Percentiles rank a stretch among this genome's conserved stretches.
These are phyloP conservation scores for Lablab purpureus DNA, from an alignment of 306 rosid species.

Conservation along the genomic window DNA sequence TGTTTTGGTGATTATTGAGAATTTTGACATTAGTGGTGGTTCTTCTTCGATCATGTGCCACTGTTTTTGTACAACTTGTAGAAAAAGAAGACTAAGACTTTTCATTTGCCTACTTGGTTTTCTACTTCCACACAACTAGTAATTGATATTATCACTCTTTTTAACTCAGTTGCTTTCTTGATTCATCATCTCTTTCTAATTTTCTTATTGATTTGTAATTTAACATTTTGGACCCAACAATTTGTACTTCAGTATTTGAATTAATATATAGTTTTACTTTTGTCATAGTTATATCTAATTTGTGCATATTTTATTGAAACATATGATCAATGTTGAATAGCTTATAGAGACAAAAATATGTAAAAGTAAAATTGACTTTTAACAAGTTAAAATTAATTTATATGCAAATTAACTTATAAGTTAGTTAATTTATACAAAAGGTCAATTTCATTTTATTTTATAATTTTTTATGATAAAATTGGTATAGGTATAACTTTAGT, in stretches of 20 bases:
- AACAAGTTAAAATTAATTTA: too few relatives aligned
- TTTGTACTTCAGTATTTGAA: neutral
- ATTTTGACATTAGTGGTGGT: conserved; percentile 34
- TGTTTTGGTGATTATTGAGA: neutral
- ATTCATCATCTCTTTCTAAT: neutral
- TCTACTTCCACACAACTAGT: neutral
- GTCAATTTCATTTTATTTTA: too few relatives aligned
- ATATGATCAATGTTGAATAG: neutral
- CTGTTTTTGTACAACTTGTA: neutral
- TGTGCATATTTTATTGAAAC: neutral
- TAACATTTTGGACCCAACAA: neutral
- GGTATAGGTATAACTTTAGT: too few relatives aligned
- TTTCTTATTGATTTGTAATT: neutral
- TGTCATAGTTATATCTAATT: neutral
- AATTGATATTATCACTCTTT: neutral
- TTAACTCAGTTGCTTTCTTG: neutral
- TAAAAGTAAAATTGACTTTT: too few relatives aligned
- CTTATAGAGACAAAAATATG: too few relatives aligned
- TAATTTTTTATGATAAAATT: too few relatives aligned
- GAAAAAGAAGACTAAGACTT: neutral
- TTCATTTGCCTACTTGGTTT: neutral
- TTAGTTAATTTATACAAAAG: too few relatives aligned
- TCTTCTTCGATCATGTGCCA: neutral
- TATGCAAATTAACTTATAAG: too few relatives aligned
- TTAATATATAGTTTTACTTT: neutral